A percentile compares a stretch with the other conserved stretches of the same genome.
Conservation (phyloP, 140 eudicot species). For the Oenanthe javanica region DNA sequence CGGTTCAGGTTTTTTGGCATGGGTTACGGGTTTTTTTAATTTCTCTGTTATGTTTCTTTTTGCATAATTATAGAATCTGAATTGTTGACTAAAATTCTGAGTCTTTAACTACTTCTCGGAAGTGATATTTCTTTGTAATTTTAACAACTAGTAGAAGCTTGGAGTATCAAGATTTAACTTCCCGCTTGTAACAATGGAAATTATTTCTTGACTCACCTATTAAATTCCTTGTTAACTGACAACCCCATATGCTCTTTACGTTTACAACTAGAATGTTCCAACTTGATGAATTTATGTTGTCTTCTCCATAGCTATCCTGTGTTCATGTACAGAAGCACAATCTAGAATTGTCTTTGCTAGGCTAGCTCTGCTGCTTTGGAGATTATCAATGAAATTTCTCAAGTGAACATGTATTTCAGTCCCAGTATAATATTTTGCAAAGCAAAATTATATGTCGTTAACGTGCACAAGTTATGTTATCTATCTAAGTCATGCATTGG, state of each 20-base stretch:
- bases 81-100: neutral
- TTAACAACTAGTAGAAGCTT: neutral
- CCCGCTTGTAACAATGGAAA: neutral
- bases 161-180: neutral
- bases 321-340: conserved; percentile 3
- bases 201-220: neutral
- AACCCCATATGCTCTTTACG: neutral
- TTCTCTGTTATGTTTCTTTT: neutral
- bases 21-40: neutral
- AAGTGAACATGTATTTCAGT: neutral
- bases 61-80: neutral
- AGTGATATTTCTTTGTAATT: neutral
- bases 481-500: conserved; percentile 3
- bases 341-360: neutral
- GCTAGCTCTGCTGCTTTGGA: neutral
- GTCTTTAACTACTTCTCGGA: neutral
- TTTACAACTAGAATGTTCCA: neutral
- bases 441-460: neutral
- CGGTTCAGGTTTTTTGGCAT: neutral
- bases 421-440: no score
- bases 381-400: neutral
- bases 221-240: neutral
- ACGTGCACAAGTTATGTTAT: neutral
- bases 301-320: neutral
- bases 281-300: neutral